Evolutionary conservation across 177 flowering plant genomes (phyloP).

Genomic region (Vitis hybrid): DNA sequence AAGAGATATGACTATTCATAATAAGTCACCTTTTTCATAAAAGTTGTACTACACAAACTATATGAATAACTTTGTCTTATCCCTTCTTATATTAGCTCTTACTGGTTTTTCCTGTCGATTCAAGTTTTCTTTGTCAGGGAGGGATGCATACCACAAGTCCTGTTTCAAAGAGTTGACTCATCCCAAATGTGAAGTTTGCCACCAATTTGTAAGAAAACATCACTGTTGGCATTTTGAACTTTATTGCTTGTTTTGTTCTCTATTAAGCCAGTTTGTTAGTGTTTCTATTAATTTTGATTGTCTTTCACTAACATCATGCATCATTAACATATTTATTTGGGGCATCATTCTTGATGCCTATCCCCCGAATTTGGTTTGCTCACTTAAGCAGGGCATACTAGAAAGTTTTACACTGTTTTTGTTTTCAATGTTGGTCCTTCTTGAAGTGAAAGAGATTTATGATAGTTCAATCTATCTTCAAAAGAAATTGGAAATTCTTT

Average conservation of each 20-base stretch:
- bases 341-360: neutral
- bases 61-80: neutral
- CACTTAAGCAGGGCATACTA: no score
- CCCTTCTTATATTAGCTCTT: constrained; percentile 11
- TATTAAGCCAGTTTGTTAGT: neutral
- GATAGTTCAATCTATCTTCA: no score
- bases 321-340: neutral
- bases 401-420: no score
- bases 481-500: no score
- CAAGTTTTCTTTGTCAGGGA: constrained; percentile 95
- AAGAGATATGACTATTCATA: no score
- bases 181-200: constrained; percentile 99
- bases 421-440: no score
- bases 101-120: constrained; percentile 43
- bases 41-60: neutral
- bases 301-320: neutral
- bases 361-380: no score
- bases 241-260: neutral
- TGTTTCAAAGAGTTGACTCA: constrained; percentile 92
- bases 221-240: neutral
- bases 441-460: no score
- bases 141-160: constrained; percentile 76
- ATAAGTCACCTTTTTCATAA: neutral
- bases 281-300: neutral
- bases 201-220: constrained; percentile 73